A percentile compares a stretch with the other conserved stretches of the same genome.
These are phyloP conservation scores for Trapa incisa DNA, from an alignment of 345 rosid species.

Conservation along the genomic window DNA sequence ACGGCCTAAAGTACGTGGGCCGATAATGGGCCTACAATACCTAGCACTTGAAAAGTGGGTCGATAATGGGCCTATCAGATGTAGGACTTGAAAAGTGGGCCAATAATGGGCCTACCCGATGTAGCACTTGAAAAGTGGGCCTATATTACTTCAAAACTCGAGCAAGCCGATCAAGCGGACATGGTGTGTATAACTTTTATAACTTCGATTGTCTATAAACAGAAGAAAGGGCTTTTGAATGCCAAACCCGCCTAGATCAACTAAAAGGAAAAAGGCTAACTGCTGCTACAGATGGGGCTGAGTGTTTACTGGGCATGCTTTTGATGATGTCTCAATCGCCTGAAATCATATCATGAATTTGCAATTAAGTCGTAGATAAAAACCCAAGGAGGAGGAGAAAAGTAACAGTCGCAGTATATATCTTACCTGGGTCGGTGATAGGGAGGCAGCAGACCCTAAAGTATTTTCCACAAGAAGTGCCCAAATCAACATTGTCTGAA, in stretches of 20 bases:
- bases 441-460: constrained; percentile 31
- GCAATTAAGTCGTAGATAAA: neutral
- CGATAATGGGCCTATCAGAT: no score
- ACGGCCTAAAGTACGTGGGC: neutral
- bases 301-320: constrained; percentile 22
- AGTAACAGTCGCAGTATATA: neutral
- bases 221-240: no score
- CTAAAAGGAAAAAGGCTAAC: neutral
- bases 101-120: no score
- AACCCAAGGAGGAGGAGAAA: neutral
- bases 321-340: constrained; percentile 34
- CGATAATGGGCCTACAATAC: neutral
- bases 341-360: neutral
- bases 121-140: no score
- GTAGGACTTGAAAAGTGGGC: no score
- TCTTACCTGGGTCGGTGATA: constrained; percentile 20
- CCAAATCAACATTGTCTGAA: constrained; percentile 28
- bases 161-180: no score
- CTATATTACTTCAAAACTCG: no score
- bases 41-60: no score
- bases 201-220: no score
- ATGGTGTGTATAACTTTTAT: no score
- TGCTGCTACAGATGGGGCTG: neutral
- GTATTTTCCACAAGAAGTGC: constrained; percentile 29
- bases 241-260: neutral